Evolutionary conservation across 2,329 filamentous ascomycete species (phyloP), one percentile per base, ranked within the genome.

Genomic region (Pseudogymnoascus verrucosus): DNA sequence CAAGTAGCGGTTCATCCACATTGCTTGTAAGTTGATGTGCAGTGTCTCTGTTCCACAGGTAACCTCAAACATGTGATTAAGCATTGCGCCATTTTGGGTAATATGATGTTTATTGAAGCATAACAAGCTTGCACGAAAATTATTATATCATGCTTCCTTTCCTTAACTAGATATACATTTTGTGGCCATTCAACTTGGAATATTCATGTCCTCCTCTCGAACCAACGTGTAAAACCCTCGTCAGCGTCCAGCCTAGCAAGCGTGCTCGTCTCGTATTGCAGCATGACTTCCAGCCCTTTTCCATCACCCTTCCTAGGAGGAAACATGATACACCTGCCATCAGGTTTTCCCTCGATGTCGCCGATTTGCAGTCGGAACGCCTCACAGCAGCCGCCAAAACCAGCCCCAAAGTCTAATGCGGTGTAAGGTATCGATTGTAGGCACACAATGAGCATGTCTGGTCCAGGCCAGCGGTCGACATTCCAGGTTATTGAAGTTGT

Each of bases 371-470:
- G 34, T 40, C 59, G 34, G 34, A 61, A 61, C 10, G 59, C 59
- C 23, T 37, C 47, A 16, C 47, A 40, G 19, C 19, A 40, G n/a
- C 37, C 34, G 16, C 59, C 59, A 39, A 61, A 40, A 23, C 40
- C 59, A 23, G 23, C 4, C 19, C 59, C 59, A 16, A 39, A 61
- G 37, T 61, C 34, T 2, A 61, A 21, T 26, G 34, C 59, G 5
- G 11, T 61, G 10, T 11, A 61, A n/a, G 34, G 34, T 23, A 37
- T 37, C 6, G 19, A 14, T 31, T 61, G 59, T 5, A 61, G 34
- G 31, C 16, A 40, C 37, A 61, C 59, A 61, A 61, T 61, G n/a
- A 61, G 59, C 59, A 61, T 61, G 31, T 61, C 59, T 40, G 59
- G 59, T 21, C 59, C 59, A 39, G 59, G 59, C 34, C 59, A 61